Percentiles rank a stretch among this genome's conserved stretches.
phyloP scores from a whole-genome alignment of 345 rosid species.

The Cardamine resedifolia region DNA sequence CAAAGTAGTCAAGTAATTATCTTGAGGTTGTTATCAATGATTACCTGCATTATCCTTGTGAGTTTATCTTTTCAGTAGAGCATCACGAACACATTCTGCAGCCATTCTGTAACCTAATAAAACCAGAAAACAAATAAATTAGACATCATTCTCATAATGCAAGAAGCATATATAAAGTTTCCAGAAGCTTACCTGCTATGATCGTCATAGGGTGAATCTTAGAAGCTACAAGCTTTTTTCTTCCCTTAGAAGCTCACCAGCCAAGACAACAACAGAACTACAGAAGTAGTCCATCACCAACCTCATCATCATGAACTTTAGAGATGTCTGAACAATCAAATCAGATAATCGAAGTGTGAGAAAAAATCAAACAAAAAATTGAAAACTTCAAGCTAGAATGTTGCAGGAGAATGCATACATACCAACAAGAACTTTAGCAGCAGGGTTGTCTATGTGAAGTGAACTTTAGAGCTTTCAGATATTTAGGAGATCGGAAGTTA shows the following conservation, averaged over 20 bases:
- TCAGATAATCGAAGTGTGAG: too few relatives aligned
- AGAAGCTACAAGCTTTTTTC: constrained; percentile 83
- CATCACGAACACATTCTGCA: constrained; percentile 84
- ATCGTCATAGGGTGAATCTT: constrained; percentile 99
- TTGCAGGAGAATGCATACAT: constrained; percentile 38
- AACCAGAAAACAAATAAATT: constrained; percentile 8
- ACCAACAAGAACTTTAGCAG: constrained; percentile 97
- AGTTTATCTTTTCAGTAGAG: constrained; percentile 70
- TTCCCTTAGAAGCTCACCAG: constrained; percentile 92
- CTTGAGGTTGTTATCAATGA: too few relatives aligned
- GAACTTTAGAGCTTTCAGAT: constrained; percentile 17
- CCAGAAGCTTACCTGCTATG: constrained; percentile 56
- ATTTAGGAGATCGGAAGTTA: constrained; percentile 26
- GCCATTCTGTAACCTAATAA: constrained; percentile 91
- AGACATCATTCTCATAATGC: background rate
- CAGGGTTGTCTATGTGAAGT: constrained; percentile 91
- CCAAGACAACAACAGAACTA: constrained; percentile 97
- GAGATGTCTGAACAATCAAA: constrained; percentile 61
- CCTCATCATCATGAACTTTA: constrained; percentile 99
- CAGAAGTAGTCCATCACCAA: constrained; percentile 99
- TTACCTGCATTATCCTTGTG: constrained; percentile 82
- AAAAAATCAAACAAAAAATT: too few relatives aligned
- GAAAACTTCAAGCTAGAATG: too few relatives aligned
- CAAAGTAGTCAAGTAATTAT: too few relatives aligned
- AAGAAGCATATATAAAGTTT: background rate